Base-by-base conservation (phyloP, 148 eudicot genomes). In the Vaccinium vitisidaea region DNA sequence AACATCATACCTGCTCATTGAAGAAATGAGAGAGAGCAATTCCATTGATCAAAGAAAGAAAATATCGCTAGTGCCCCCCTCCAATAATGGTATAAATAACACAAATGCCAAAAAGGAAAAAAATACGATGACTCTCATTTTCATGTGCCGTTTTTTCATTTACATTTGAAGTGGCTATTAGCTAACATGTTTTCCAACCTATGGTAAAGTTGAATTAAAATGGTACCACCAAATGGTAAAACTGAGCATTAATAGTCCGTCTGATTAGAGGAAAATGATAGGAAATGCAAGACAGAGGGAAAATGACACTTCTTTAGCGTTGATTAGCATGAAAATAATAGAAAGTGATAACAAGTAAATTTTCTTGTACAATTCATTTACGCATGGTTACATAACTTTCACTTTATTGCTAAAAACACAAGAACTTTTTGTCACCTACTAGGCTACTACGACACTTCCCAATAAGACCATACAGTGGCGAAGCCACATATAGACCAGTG, bases 1-100 rank as follows among this genome's bases (percentile, higher is more conserved):
- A 50, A 84, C 92, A 18, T 81, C 92, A 70, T 95, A 97, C 54
- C 99, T 97, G 87, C 87, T 83, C 27, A 69, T 25, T 50, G 83
- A 16, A 80, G 23, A 82, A 7, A 43, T 39, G 7, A 25, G 36
- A 2, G 15, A 75, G 52, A 8, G 21, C 48, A 61, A 18, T 36
- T n/a, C 23, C 30, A 83, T 12, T 12, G 12, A 59, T 3, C 49
- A 16, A 12, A 30, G 3, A 50, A 61, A 25, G 54, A 46, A 43
- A 63, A 61, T 59, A 69, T 27, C 19, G 2, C 74, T 14, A 15
- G 13, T 8, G 39, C 36, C 23, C 27, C 14, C 23, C 27, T 65
- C 1, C 15, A 9, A 23, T 23, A 49, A 43, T 1, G 6, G 13
- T 25, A 23, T 32, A 12, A 30, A 67, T 71, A 32, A 71, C 74